Evolutionary conservation across 2,329 filamentous ascomycete genomes (phyloP).

Genomic region (Aureobasidium pullulans): DNA sequence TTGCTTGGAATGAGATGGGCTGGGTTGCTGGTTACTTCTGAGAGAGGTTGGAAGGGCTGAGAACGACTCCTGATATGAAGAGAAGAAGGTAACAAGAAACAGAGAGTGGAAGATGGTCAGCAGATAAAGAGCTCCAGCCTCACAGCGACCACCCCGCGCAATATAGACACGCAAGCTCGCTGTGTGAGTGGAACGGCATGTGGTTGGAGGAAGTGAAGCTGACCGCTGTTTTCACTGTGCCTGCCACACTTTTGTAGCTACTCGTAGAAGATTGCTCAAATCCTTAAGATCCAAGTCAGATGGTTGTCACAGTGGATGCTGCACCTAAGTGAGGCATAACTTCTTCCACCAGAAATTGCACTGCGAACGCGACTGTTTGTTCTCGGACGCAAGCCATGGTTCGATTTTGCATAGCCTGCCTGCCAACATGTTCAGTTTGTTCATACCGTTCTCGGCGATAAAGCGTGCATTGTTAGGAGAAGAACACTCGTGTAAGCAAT

Average conservation of each 20-base stretch:
- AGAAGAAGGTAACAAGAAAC: neutral
- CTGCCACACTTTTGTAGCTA: neutral
- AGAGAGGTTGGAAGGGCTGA: neutral
- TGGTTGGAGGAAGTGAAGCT: neutral
- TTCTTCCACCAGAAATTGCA: too few relatives aligned
- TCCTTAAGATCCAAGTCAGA: too few relatives aligned
- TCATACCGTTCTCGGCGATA: too few relatives aligned
- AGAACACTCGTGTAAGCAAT: neutral
- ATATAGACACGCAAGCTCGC: neutral
- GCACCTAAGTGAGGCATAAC: too few relatives aligned
- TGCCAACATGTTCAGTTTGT: too few relatives aligned
- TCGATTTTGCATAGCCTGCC: too few relatives aligned
- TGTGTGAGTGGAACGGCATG: neutral
- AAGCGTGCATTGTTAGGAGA: too few relatives aligned
- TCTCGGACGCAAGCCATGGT: too few relatives aligned
- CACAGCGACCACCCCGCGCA: neutral
- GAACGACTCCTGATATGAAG: neutral
- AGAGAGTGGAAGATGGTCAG: neutral
- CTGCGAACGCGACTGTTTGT: too few relatives aligned
- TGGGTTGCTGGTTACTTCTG: neutral
- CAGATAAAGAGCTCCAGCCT: slow-evolving; percentile 10
- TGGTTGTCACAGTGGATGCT: too few relatives aligned
- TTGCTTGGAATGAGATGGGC: neutral
- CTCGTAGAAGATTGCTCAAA: too few relatives aligned
- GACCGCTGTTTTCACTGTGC: neutral